A percentile compares a stretch with the other conserved stretches of the same genome.
These are phyloP conservation scores for Effrenium voratum DNA, from an alignment of 73 alveolate genomes.

Conservation along the genomic window DNA sequence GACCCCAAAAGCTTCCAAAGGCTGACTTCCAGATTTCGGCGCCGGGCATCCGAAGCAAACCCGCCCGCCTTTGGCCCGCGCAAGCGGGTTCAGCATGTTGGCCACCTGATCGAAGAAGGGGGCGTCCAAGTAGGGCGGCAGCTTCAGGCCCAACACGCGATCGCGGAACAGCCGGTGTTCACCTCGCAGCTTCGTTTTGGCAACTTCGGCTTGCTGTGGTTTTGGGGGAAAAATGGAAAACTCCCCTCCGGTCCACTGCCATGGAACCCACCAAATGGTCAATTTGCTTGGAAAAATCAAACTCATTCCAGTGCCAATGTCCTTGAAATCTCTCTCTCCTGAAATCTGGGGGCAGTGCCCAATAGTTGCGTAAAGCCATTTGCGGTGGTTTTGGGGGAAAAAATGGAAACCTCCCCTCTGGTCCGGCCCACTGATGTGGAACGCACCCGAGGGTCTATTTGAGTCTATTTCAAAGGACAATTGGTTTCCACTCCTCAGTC, in stretches of 20 bases:
- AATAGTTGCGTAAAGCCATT: too few species aligned
- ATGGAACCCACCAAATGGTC: too few species aligned
- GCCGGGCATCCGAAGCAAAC: background rate
- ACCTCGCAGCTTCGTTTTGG: background rate
- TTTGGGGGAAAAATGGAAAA: background rate
- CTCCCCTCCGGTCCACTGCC: background rate
- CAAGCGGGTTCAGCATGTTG: constrained; percentile 46
- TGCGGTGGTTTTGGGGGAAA: too few species aligned
- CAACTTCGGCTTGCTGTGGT: background rate
- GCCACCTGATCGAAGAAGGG: constrained; percentile 87
- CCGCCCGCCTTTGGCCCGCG: constrained; percentile 15
- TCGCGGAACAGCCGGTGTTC: background rate
- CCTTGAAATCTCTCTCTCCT: too few species aligned
- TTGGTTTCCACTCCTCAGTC: too few species aligned
- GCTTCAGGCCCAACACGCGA: constrained; percentile 26
- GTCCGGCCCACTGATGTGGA: too few species aligned
- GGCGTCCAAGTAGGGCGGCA: constrained; percentile 78
- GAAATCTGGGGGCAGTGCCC: too few species aligned
- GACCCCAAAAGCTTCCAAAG: background rate
- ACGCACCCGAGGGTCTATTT: too few species aligned
- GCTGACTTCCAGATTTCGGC: background rate
- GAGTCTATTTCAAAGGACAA: too few species aligned
- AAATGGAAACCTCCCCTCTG: too few species aligned
- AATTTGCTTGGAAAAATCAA: too few species aligned
- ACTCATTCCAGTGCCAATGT: too few species aligned